These are phyloP conservation scores for Wickerhamiella siamensis DNA, from an alignment of 805 yeast genomes.

Conservation along the genomic window DNA sequence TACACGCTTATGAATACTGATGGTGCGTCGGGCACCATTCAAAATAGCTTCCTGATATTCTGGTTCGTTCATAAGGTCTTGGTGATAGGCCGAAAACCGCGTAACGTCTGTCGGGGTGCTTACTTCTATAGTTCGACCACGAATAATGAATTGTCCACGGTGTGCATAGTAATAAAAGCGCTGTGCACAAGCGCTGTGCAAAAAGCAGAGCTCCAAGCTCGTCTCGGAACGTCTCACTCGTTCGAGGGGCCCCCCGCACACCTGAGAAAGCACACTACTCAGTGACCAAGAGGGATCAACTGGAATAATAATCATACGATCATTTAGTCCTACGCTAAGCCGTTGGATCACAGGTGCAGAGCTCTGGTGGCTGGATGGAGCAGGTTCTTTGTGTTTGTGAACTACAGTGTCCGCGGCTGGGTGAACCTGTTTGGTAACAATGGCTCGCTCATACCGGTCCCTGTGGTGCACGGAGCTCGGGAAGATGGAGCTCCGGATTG, in stretches of 20 bases:
- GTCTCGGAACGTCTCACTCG: conserved; percentile 1
- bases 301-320: neutral
- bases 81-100: neutral
- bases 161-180: conserved; percentile 4
- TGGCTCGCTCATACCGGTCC: no score
- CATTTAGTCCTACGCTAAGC: no score
- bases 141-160: conserved; percentile 4
- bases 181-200: conserved; percentile 3
- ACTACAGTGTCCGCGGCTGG: no score
- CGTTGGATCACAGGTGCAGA: no score
- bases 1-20: conserved; percentile 5
- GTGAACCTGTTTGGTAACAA: no score
- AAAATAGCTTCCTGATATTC: conserved; percentile 1
- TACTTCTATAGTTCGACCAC: neutral
- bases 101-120: neutral
- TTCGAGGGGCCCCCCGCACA: conserved; percentile 15
- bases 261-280: conserved; percentile 11
- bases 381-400: no score
- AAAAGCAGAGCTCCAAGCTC: conserved; percentile 3
- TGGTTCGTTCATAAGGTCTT: neutral
- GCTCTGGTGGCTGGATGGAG: no score
- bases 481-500: neutral
- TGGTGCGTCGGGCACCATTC: conserved; percentile 6
- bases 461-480: no score
- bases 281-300: neutral